Conservation (phyloP, 2,329 filamentous ascomycete genomes). For the Arthrobotrys sinensis region DNA sequence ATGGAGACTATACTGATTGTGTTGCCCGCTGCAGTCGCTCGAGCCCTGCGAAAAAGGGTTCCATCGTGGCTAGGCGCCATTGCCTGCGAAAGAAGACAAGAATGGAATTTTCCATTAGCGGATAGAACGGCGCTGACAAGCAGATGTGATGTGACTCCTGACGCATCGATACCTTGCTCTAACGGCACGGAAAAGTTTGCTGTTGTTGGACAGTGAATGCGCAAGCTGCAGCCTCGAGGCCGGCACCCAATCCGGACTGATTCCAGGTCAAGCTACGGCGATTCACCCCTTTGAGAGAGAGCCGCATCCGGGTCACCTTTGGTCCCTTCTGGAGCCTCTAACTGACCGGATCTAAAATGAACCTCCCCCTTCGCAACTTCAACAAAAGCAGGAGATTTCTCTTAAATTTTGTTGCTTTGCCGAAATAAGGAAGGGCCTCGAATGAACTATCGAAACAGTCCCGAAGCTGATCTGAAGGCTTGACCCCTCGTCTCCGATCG, state of each 20-base stretch:
- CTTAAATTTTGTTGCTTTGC: conserved; percentile 17
- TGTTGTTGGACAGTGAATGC: background rate
- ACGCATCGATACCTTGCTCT: conserved; percentile 1
- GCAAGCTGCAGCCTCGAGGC: conserved; percentile 8
- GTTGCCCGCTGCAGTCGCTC: no score
- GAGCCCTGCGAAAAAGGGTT: background rate
- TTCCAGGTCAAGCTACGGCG: background rate
- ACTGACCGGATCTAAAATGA: conserved; percentile 53
- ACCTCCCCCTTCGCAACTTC: conserved; percentile 49
- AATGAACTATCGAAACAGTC: conserved; percentile 45
- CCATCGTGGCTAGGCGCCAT: background rate
- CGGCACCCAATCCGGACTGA: background rate
- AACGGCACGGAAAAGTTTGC: conserved; percentile 21
- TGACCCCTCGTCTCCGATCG: conserved; percentile 48
- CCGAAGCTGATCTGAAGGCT: conserved; percentile 39
- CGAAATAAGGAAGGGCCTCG: conserved; percentile 57
- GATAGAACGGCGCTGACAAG: conserved; percentile 19
- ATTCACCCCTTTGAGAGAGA: background rate
- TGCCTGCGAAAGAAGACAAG: background rate
- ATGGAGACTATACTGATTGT: background rate
- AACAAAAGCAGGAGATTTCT: conserved; percentile 23
- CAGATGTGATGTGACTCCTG: conserved; percentile 3
- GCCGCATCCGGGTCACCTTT: conserved; percentile 21
- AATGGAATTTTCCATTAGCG: conserved; percentile 3
- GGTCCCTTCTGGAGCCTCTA: conserved; percentile 1